Conservation (phyloP, 306 rosid species). For the Spatholobus suberectus region DNA sequence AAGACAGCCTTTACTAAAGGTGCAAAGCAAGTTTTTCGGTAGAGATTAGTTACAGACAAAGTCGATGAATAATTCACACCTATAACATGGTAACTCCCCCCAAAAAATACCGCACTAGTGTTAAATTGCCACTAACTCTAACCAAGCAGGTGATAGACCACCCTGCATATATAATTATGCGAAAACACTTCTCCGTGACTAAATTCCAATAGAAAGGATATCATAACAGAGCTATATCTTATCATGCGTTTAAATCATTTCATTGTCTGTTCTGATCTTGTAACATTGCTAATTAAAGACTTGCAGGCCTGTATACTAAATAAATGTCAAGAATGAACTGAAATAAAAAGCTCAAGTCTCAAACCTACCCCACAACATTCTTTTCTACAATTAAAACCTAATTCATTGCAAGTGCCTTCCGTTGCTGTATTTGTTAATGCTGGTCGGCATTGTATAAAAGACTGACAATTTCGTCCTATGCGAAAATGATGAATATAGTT, state of each 20-base stretch:
- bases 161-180: background rate
- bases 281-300: background rate
- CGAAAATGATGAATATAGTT: background rate
- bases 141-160: too few species aligned
- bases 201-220: background rate
- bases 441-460: slow-evolving; percentile 46
- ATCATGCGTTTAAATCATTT: background rate
- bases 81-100: too few species aligned
- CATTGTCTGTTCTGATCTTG: slow-evolving; percentile 5
- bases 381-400: background rate
- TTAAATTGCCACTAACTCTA: background rate
- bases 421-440: slow-evolving; percentile 39
- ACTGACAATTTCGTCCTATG: slow-evolving; percentile 25
- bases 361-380: background rate
- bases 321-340: background rate
- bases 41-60: too few species aligned
- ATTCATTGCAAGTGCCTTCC: slow-evolving; percentile 18
- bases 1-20: too few species aligned
- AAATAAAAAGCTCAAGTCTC: background rate
- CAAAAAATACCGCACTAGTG: background rate
- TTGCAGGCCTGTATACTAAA: background rate
- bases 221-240: background rate
- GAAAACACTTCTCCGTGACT: background rate
- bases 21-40: too few species aligned
- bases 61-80: too few species aligned